Evolutionary conservation across 805 yeast species (phyloP).

Genomic region (Ogataea glucozyma): DNA sequence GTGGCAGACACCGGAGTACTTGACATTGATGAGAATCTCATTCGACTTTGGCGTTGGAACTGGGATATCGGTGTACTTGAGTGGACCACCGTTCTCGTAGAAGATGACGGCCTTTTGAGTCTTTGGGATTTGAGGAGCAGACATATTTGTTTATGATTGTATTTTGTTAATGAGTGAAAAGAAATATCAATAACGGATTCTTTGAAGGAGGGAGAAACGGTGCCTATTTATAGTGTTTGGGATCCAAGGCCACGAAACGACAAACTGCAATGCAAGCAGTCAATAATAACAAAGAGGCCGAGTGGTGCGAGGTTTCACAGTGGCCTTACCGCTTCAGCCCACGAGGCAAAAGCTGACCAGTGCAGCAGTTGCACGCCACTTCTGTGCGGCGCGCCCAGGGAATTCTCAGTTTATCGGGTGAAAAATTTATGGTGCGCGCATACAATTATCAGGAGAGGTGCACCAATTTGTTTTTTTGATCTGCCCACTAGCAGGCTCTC

Average conservation of each 20-base stretch:
- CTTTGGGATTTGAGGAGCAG: constrained; percentile 13
- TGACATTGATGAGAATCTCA: constrained; percentile 73
- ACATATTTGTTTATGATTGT: background rate
- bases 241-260: no score
- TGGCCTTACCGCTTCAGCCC: no score
- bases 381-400: constrained; percentile 2
- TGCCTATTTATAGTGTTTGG: constrained; percentile 5
- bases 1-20: constrained; percentile 87
- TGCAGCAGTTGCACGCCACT: constrained; percentile 3
- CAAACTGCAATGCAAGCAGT: no score
- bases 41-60: constrained; percentile 73
- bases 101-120: constrained; percentile 68
- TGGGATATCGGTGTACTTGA: constrained; percentile 65
- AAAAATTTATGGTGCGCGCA: no score
- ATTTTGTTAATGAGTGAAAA: background rate
- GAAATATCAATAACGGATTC: background rate
- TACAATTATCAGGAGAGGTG: no score
- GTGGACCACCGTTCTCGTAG: constrained; percentile 59
- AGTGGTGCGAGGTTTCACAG: no score
- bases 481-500: background rate
- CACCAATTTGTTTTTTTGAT: background rate
- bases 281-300: no score
- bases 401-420: background rate
- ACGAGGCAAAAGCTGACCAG: no score
- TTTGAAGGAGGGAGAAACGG: background rate